Evolutionary conservation across 2,329 filamentous ascomycete genomes (phyloP), one percentile per base, ranked within the genome.

Genomic region (Fulvia fulva): DNA sequence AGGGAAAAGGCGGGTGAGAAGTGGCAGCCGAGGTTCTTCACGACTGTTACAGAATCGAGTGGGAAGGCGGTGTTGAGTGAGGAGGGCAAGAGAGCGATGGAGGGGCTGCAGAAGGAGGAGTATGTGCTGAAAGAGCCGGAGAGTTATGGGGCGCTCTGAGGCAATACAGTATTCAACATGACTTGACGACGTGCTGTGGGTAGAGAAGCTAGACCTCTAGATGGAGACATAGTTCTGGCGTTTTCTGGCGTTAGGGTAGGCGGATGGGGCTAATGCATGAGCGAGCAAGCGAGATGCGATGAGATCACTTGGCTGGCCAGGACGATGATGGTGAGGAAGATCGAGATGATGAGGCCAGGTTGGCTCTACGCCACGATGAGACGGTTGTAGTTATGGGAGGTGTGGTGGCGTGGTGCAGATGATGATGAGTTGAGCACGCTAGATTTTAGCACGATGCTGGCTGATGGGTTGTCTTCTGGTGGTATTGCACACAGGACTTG

Each of bases 11-110:
- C 81, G 14, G 83, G 86, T 12, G 81, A 83, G 58, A 82, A 84
- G 32, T 99, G 90, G 86, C 80, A 87, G 65, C 94, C 94, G n/a
- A 81, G 91, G 45, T 99, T 96, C 77, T 99, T 99, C 75, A 86
- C 81, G 0, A 81, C 79, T 3, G 79, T 80, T 0, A 79, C 84
- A n/a, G 83, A 82, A 52, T 78, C 82, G 0, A 69, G 81, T 26
- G 87, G 87, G 1, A 81, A 79, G 67, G 87, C 87, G 0, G 80
- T 86, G 61, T 72, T 89, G 64, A 88, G 81, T 0, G 75, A 80
- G 49, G 85, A 88, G 51, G 87, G 87, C n/a, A 76, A 78, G 61
- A 76, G 76, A 67, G 83, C 76, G 3, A 72, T 89, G 54, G 75
- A 81, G 57, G 80, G 80, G 1, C 67, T 89, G 61, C 81, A 83